Conservation (phyloP, 257 asterid species). For the Echium plantagineum region DNA sequence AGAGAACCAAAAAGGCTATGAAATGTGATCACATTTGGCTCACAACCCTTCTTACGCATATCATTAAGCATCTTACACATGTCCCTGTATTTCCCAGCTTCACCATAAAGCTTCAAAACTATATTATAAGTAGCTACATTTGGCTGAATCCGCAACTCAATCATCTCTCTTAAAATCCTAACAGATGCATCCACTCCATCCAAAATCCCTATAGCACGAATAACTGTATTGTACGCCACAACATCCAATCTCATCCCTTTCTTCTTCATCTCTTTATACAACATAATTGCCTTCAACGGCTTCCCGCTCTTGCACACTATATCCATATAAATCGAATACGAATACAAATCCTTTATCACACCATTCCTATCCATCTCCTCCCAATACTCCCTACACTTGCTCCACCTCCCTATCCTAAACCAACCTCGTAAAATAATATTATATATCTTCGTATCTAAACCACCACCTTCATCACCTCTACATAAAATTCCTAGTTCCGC, state of each 20-base stretch:
- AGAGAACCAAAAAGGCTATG: conserved; percentile 59
- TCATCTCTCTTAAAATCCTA: conserved; percentile 65
- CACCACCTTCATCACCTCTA: not conserved
- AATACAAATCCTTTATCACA: conserved; percentile 57
- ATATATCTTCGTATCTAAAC: conserved; percentile 38
- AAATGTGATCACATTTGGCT: conserved; percentile 56
- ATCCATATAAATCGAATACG: conserved; percentile 84
- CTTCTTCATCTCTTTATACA: conserved; percentile 76
- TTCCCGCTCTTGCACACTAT: conserved; percentile 72
- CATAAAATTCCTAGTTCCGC: too few relatives aligned
- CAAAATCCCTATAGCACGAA: conserved; percentile 61
- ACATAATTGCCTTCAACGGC: conserved; percentile 76
- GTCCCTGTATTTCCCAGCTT: conserved; percentile 62
- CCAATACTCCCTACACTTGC: conserved; percentile 77
- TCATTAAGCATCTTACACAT: conserved; percentile 46
- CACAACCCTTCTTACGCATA: conserved; percentile 56
- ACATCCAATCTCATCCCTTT: conserved; percentile 59
- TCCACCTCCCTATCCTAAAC: conserved; percentile 83
- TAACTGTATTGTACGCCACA: conserved; percentile 70
- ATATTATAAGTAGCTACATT: conserved; percentile 64
- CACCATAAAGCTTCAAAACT: conserved; percentile 66
- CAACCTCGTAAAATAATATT: conserved; percentile 82
- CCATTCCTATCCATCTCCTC: conserved; percentile 80
- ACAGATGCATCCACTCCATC: conserved; percentile 73
- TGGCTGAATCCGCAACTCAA: conserved; percentile 59